Evolutionary conservation across 805 yeast genomes (phyloP), one percentile per base, ranked within the genome.

Genomic region (Zygosaccharomyces lentus): DNA sequence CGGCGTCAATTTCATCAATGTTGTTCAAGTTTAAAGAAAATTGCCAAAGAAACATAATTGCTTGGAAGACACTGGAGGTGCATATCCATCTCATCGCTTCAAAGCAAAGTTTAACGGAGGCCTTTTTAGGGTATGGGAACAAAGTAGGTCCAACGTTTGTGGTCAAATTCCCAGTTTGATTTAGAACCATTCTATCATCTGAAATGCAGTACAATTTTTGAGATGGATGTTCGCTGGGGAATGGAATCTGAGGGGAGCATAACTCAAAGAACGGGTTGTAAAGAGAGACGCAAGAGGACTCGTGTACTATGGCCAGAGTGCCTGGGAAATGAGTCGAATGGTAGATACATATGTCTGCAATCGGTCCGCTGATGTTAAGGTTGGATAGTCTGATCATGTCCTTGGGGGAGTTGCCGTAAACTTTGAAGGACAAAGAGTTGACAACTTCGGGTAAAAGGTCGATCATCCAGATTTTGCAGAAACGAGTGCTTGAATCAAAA

Each of bases 111-210:
- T 30, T 47, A 1, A 51, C 43, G 13, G 50, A 41, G 9, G 35
- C 36, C 7, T 30, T 43, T 13, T 17, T 17, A 48, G 62, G 47
- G 50, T 51, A n/a, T 21, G 57, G 39, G 25, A 45, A 29, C 31
- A 39, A 10, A 7, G 57, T 45, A 0, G 68, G 17, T 59, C 0
- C 84, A 72, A 7, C 61, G 55, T 0, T 80, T 52, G 15, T 75
- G 75, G n/a, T 79, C 64, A 46, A 81, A 77, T 1, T 88, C 87
- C 51, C 82, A 77, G 16, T 75, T 67, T 3, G 84, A 52, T 16
- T 62, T 65, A 25, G 79, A 44, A 23, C 65, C 64, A 25, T 62
- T 50, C 3, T 59, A 52, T 30, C 65, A 66, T 19, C 68, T 63
- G 25, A 81, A 56, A 27, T 76, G 58, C 0, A 76, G 57, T 27